These are phyloP conservation scores for Naematelia encephala DNA, from an alignment of 768 basidiomycete genomes.

Conservation along the genomic window DNA sequence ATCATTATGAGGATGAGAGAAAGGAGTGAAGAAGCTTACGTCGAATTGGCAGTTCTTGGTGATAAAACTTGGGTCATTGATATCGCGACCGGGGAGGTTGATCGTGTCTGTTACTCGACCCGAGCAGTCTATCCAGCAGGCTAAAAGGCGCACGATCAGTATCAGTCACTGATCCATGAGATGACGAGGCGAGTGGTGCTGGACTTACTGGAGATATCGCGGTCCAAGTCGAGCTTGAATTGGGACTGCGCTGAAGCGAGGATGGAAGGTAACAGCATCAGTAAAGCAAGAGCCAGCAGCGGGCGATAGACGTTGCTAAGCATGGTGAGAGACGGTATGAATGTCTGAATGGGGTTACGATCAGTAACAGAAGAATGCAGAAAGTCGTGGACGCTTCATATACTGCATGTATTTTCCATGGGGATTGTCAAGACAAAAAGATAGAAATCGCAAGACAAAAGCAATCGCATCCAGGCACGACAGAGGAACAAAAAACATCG, in stretches of 20 bases:
- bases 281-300: not conserved
- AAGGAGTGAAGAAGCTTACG: conserved; percentile 10
- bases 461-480: not conserved
- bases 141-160: conserved; percentile 1
- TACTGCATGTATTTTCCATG: not conserved
- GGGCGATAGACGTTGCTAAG: not conserved
- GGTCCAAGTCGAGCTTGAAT: conserved; percentile 16
- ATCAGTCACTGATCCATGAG: not conserved
- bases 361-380: not conserved
- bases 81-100: not conserved
- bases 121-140: conserved; percentile 24
- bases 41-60: conserved; percentile 13
- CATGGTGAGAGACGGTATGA: not conserved
- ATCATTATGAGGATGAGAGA: not conserved
- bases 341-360: conserved; percentile 3
- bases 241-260: conserved; percentile 18
- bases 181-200: too few species aligned
- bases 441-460: not conserved
- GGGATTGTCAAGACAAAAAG: not conserved
- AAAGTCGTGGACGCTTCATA: not conserved
- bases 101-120: conserved; percentile 2
- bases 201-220: conserved; percentile 14
- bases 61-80: conserved; percentile 1
- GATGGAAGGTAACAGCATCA: conserved; percentile 3
- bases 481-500: not conserved